A percentile compares a stretch with the other conserved stretches of the same genome.
Conservation (phyloP, 805 yeast genomes). For the Nakazawaea anatomiae region DNA sequence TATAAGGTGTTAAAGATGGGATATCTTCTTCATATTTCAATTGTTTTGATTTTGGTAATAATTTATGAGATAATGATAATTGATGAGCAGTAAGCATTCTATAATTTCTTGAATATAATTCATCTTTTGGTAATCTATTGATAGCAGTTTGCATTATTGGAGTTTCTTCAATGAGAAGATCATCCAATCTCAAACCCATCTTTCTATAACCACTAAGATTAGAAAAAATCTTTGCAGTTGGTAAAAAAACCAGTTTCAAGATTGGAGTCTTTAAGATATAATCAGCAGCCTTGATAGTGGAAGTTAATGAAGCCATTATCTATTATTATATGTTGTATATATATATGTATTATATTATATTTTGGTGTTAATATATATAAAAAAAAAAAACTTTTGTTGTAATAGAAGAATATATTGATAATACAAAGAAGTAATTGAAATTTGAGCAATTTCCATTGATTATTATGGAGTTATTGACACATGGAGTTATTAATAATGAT, state of each 20-base stretch:
- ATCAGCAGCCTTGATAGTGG: conserved; percentile 70
- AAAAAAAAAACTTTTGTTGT: no score
- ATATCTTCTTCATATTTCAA: conserved; percentile 74
- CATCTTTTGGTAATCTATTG: conserved; percentile 78
- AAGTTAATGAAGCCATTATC: conserved; percentile 53
- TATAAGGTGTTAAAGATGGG: conserved; percentile 80
- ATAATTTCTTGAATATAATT: conserved; percentile 84
- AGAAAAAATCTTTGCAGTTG: conserved; percentile 71
- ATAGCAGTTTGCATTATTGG: conserved; percentile 84
- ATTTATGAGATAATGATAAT: conserved; percentile 73
- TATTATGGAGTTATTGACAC: background rate
- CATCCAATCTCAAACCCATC: conserved; percentile 89
- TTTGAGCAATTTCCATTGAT: background rate
- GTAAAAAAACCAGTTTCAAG: conserved; percentile 69
- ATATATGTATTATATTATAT: no score
- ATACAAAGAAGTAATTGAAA: background rate
- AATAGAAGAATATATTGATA: no score
- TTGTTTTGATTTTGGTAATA: conserved; percentile 77
- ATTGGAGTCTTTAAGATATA: conserved; percentile 76
- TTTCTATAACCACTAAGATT: conserved; percentile 88
- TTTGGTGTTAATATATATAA: background rate
- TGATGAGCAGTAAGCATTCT: conserved; percentile 93
- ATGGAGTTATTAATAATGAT: no score
- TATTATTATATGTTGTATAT: no score
- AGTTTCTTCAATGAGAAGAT: conserved; percentile 81